Evolutionary conservation across 805 yeast genomes (phyloP).

Genomic region (Schwanniomyces occidentalis): DNA sequence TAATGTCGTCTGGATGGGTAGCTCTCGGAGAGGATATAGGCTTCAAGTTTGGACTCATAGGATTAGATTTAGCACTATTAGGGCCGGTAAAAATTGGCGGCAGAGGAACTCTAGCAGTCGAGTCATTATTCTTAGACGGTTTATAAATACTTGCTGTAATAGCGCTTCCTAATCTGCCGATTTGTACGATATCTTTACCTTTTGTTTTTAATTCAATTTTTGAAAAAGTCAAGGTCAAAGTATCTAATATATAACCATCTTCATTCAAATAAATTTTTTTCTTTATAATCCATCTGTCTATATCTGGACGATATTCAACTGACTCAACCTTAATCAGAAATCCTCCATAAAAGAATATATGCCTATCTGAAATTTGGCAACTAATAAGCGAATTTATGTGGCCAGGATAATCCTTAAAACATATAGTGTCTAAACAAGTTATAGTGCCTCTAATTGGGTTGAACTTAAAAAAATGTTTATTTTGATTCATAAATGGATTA

Average conservation of each 20-base stretch:
- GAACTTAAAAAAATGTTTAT: conserved; percentile 24
- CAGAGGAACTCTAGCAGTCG: conserved; percentile 16
- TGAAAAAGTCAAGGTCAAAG: conserved; percentile 46
- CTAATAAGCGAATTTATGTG: conserved; percentile 51
- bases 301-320: conserved; percentile 19
- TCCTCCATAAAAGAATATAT: conserved; percentile 71
- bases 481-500: conserved; percentile 46
- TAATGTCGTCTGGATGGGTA: no score
- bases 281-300: conserved; percentile 38
- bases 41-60: no score
- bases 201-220: conserved; percentile 33
- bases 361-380: conserved; percentile 52
- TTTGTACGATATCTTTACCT: conserved; percentile 10
- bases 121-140: conserved; percentile 3
- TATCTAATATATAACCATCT: conserved; percentile 61
- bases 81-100: conserved; percentile 19
- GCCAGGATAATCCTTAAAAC: conserved; percentile 39
- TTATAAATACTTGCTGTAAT: conserved; percentile 26
- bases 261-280: conserved; percentile 50
- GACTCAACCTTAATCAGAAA: conserved; percentile 40
- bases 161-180: conserved; percentile 36
- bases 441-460: conserved; percentile 34
- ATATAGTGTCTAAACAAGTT: conserved; percentile 24
- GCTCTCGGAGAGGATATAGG: no score
- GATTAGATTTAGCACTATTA: conserved; percentile 1